These are phyloP conservation scores for Balansia obtecta DNA, from an alignment of 2,329 filamentous ascomycete genomes.

Conservation along the genomic window DNA sequence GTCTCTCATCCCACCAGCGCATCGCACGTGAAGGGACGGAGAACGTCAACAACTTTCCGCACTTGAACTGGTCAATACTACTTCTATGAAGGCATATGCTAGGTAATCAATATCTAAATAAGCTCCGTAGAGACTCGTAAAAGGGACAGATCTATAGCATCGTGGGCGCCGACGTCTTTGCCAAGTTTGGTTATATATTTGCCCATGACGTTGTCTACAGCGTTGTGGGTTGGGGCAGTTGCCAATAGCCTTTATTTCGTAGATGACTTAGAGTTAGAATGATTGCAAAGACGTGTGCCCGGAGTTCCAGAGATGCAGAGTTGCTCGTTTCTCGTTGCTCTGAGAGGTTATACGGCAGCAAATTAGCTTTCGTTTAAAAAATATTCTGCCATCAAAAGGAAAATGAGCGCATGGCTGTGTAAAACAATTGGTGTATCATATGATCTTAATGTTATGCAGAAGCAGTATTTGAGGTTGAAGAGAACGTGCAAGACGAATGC, in stretches of 20 bases:
- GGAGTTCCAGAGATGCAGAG: constrained; percentile 32
- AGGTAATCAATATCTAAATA: neutral
- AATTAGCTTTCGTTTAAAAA: neutral
- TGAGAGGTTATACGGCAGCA: constrained; percentile 12
- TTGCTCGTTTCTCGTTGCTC: constrained; percentile 19
- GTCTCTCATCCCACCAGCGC: neutral
- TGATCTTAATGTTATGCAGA: too few species aligned
- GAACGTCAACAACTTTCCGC: neutral
- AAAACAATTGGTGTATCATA: too few species aligned
- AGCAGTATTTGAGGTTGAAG: too few species aligned
- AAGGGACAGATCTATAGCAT: neutral
- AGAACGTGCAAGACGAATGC: too few species aligned
- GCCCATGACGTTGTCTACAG: neutral
- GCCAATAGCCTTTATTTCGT: neutral
- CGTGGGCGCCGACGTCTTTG: neutral
- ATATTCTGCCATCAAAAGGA: too few species aligned
- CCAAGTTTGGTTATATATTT: neutral
- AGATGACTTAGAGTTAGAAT: neutral
- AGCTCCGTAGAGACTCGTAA: neutral
- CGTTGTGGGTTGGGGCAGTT: neutral
- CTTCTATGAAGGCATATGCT: neutral
- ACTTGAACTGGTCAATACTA: neutral
- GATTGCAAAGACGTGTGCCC: constrained; percentile 18
- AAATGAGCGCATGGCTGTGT: too few species aligned
- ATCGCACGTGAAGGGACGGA: neutral